phyloP scores from a whole-genome alignment of 108 stramenopile species.

The Skeletonema marinoi region DNA sequence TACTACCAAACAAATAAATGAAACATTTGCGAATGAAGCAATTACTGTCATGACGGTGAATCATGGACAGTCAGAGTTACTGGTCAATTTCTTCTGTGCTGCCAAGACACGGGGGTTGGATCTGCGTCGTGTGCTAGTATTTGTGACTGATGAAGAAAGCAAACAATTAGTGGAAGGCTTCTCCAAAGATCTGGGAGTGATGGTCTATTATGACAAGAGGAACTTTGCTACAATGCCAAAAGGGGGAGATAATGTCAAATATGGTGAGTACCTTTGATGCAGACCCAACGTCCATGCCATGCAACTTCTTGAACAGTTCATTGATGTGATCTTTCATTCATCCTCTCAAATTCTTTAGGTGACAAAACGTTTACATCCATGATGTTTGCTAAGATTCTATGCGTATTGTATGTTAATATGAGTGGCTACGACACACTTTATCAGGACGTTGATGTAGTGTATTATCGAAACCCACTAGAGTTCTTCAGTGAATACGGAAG shows the following conservation, averaged over 20 bases:
- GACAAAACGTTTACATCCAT: slow-evolving; percentile 70
- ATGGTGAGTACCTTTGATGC: slow-evolving; percentile 19
- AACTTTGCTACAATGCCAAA: slow-evolving; percentile 54
- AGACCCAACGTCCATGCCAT: too few relatives aligned
- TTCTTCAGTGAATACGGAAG: slow-evolving; percentile 34
- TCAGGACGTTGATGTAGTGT: slow-evolving; percentile 74
- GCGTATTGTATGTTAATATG: slow-evolving; percentile 50
- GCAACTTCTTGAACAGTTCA: too few relatives aligned
- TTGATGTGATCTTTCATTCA: too few relatives aligned
- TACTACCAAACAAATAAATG: background rate
- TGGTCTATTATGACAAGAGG: slow-evolving; percentile 61
- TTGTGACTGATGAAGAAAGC: slow-evolving; percentile 68
- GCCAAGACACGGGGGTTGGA: slow-evolving; percentile 44
- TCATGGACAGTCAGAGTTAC: slow-evolving; percentile 68
- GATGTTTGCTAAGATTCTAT: slow-evolving; percentile 76
- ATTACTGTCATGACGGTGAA: slow-evolving; percentile 77
- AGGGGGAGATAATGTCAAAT: slow-evolving; percentile 43
- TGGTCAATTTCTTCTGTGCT: slow-evolving; percentile 71
- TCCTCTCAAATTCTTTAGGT: too few relatives aligned
- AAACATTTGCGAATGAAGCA: slow-evolving; percentile 21
- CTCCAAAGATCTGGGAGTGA: slow-evolving; percentile 43
- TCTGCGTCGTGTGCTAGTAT: slow-evolving; percentile 49
- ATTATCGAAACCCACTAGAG: slow-evolving; percentile 55
- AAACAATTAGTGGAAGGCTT: slow-evolving; percentile 51
- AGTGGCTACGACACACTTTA: slow-evolving; percentile 73